A percentile compares a stretch with the other conserved stretches of the same genome.
Evolutionary conservation across 495 filamentous ascomycete genomes (phyloP).

Genomic region (Podospora fimiseda): DNA sequence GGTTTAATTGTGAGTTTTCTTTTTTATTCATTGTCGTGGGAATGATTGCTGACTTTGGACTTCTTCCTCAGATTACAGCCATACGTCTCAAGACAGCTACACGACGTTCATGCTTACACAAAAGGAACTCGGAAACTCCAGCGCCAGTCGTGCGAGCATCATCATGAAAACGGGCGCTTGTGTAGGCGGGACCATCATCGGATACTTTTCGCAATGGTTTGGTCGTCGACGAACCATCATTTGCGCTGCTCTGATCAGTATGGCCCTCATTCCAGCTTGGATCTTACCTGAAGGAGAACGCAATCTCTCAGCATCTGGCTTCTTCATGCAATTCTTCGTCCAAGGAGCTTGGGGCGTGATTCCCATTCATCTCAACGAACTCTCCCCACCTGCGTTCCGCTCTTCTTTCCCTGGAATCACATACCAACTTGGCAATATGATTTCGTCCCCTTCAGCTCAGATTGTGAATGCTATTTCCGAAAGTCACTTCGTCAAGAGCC

Average conservation of each 20-base stretch:
- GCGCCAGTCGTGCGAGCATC: slow-evolving; percentile 62
- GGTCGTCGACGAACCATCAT: slow-evolving; percentile 65
- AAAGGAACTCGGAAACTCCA: slow-evolving; percentile 55
- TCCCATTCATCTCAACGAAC: slow-evolving; percentile 73
- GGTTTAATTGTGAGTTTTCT: slow-evolving; percentile 41
- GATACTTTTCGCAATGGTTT: slow-evolving; percentile 64
- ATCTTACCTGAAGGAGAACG: slow-evolving; percentile 55
- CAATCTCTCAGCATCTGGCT: slow-evolving; percentile 57
- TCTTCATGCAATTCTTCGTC: slow-evolving; percentile 74
- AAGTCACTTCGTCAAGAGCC: slow-evolving; percentile 40
- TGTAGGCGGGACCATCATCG: slow-evolving; percentile 65
- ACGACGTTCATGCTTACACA: slow-evolving; percentile 67
- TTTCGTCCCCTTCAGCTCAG: slow-evolving; percentile 65
- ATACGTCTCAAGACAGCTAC: slow-evolving; percentile 68
- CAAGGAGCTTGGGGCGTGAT: slow-evolving; percentile 75
- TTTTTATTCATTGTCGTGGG: background rate
- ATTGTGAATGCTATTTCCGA: slow-evolving; percentile 65
- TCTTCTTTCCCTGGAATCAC: slow-evolving; percentile 60
- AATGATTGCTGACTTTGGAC: slow-evolving; percentile 1
- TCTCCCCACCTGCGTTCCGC: slow-evolving; percentile 67
- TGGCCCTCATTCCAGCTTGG: slow-evolving; percentile 61
- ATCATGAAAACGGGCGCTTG: slow-evolving; percentile 69
- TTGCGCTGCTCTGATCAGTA: slow-evolving; percentile 49
- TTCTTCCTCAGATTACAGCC: slow-evolving; percentile 49
- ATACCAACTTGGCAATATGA: slow-evolving; percentile 73